Evolutionary conservation across 768 basidiomycete species (phyloP).

Genomic region (Tricholoma hemisulphureum): DNA sequence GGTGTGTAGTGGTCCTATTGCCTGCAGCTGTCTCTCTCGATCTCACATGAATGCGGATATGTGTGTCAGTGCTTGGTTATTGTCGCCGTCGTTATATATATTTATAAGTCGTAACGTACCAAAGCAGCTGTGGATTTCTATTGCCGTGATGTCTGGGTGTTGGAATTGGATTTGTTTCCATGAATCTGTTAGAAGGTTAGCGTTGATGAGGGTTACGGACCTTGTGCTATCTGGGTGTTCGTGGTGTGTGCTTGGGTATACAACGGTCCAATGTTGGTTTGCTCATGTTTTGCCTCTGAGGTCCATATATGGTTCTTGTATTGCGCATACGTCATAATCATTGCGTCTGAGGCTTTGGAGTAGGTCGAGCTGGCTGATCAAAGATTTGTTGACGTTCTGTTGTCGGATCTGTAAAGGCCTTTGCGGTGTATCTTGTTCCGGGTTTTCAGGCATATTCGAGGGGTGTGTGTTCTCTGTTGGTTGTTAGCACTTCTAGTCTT

Average conservation of each 20-base stretch:
- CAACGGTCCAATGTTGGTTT: not conserved
- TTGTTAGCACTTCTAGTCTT: not conserved
- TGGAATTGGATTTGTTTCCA: not conserved
- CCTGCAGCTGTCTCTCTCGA: constrained; percentile 7
- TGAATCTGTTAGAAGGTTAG: not conserved
- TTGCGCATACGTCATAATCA: not conserved
- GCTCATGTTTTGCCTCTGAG: not conserved
- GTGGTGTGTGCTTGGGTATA: constrained; percentile 7
- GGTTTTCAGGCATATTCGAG: not conserved
- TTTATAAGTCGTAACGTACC: constrained; percentile 22
- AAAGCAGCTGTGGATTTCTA: not conserved
- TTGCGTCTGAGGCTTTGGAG: not conserved
- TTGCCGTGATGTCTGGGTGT: constrained; percentile 22
- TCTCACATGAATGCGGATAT: too few relatives aligned
- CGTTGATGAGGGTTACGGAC: not conserved
- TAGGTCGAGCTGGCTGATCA: too few relatives aligned
- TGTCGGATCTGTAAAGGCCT: not conserved
- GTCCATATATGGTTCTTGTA: too few relatives aligned
- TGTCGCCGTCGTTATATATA: constrained; percentile 35
- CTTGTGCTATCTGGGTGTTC: too few relatives aligned
- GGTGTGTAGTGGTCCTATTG: not conserved
- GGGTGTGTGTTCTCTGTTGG: not conserved
- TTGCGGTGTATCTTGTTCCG: not conserved
- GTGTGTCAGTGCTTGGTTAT: too few relatives aligned
- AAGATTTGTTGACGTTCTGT: not conserved